Percentiles rank a stretch among this genome's conserved stretches.
phyloP scores from a whole-genome alignment of 1,284 basidiomycete species.

The Ceratobasidium sp. region DNA sequence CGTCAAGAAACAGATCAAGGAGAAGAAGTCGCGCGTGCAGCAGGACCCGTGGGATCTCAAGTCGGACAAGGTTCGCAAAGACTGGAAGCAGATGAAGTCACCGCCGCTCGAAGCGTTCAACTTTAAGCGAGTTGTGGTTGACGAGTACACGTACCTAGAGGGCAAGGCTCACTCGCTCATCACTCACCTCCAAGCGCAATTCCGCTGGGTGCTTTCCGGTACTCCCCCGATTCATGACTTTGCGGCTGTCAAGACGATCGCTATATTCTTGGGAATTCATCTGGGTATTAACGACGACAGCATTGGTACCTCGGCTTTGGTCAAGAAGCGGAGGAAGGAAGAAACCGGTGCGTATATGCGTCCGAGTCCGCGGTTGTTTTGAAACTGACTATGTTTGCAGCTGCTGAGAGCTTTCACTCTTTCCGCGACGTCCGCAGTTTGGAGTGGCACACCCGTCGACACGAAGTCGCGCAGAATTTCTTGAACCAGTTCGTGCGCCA shows the following conservation, averaged over 20 bases:
- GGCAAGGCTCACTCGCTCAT: constrained; percentile 84
- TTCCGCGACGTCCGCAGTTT: constrained; percentile 93
- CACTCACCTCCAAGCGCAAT: constrained; percentile 80
- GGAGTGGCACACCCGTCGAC: constrained; percentile 91
- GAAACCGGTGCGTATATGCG: constrained; percentile 75
- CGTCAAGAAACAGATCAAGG: constrained; percentile 54
- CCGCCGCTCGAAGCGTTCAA: constrained; percentile 94
- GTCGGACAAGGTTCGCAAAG: constrained; percentile 70
- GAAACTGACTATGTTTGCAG: constrained; percentile 57
- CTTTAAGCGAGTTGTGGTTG: constrained; percentile 88
- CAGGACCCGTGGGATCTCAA: constrained; percentile 86
- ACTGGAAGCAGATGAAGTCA: constrained; percentile 83
- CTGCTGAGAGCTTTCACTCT: constrained; percentile 93
- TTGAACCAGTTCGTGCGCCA: constrained; percentile 87
- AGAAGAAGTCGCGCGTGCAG: constrained; percentile 65
- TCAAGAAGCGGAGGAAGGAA: constrained; percentile 84
- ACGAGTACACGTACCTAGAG: constrained; percentile 95
- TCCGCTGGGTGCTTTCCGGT: constrained; percentile 95
- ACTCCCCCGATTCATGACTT: constrained; percentile 95
- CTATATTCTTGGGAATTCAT: constrained; percentile 86
- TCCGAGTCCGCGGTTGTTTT: background rate
- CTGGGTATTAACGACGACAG: constrained; percentile 91
- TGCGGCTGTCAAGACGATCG: constrained; percentile 89
- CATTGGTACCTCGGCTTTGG: constrained; percentile 79
- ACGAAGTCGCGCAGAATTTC: constrained; percentile 86